These are phyloP conservation scores for Daphne laureola DNA, from an alignment of 441 rosid species.

Conservation along the genomic window DNA sequence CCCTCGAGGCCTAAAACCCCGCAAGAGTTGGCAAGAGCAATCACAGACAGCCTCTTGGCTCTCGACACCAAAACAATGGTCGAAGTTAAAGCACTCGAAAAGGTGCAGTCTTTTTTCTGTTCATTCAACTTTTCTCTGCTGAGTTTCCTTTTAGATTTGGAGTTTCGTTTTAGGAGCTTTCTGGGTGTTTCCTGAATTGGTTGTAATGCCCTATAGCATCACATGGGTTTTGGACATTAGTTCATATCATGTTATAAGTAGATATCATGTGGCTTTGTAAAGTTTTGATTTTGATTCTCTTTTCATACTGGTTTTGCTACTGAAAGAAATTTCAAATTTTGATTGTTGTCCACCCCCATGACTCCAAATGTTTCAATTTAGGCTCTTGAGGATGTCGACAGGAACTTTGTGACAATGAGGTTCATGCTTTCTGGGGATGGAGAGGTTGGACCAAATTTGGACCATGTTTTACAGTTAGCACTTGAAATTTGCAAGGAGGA, in stretches of 20 bases:
- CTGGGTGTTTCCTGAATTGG: not conserved
- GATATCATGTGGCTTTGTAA: not conserved
- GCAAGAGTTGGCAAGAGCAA: constrained; percentile 61
- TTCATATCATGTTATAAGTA: not conserved
- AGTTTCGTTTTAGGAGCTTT: not conserved
- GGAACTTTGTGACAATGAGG: constrained; percentile 58
- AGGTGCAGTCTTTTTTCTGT: constrained; percentile 24
- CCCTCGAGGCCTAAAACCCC: constrained; percentile 83
- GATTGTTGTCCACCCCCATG: too few species aligned
- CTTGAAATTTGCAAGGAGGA: constrained; percentile 80
- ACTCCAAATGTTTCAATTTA: constrained; percentile 7
- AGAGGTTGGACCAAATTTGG: constrained; percentile 67
- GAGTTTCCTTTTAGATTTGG: too few species aligned
- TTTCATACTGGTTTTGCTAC: not conserved
- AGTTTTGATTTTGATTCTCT: not conserved
- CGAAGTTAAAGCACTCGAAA: constrained; percentile 83
- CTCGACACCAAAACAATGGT: constrained; percentile 85
- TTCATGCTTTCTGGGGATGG: constrained; percentile 74
- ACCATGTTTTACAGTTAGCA: constrained; percentile 60
- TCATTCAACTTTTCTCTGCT: not conserved
- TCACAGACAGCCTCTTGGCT: constrained; percentile 73
- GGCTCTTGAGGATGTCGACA: constrained; percentile 86
- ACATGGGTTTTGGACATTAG: constrained; percentile 6
- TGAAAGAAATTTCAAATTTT: too few species aligned
- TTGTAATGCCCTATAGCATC: constrained; percentile 2